A percentile compares a stretch with the other conserved stretches of the same genome.
phyloP scores from a whole-genome alignment of 1,284 basidiomycete genomes.

The Melanopsichium pennsylvanicum region DNA sequence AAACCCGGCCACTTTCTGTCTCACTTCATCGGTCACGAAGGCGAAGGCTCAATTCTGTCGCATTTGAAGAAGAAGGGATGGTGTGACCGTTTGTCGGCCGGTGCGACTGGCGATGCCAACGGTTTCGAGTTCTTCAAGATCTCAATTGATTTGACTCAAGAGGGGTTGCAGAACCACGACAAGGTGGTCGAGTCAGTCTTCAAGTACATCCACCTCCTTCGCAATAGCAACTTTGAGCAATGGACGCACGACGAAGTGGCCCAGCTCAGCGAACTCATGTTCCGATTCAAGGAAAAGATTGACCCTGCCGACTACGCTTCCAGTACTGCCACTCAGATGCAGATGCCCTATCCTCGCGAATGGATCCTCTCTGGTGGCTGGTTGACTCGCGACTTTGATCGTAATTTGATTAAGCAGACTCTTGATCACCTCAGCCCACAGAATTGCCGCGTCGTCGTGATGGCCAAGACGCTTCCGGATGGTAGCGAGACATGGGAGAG shows the following conservation, averaged over 20 bases:
- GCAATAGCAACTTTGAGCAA: slow-evolving; percentile 73
- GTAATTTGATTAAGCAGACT: slow-evolving; percentile 73
- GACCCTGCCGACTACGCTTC: slow-evolving; percentile 82
- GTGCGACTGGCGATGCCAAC: slow-evolving; percentile 74
- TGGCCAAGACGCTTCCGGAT: slow-evolving; percentile 71
- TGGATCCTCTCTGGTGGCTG: slow-evolving; percentile 79
- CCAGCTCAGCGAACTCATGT: slow-evolving; percentile 78
- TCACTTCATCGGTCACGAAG: slow-evolving; percentile 95
- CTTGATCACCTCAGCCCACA: slow-evolving; percentile 74
- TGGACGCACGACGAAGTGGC: slow-evolving; percentile 83
- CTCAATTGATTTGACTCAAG: slow-evolving; percentile 79
- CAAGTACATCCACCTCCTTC: slow-evolving; percentile 88
- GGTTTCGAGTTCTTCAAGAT: slow-evolving; percentile 91
- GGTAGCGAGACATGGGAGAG: slow-evolving; percentile 53
- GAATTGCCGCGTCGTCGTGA: slow-evolving; percentile 77
- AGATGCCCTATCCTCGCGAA: slow-evolving; percentile 81
- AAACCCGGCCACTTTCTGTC: slow-evolving; percentile 82
- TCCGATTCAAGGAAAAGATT: slow-evolving; percentile 87
- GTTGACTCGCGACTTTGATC: slow-evolving; percentile 81
- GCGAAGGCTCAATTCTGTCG: slow-evolving; percentile 88
- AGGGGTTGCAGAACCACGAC: slow-evolving; percentile 87
- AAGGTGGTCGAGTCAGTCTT: slow-evolving; percentile 78
- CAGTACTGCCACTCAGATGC: slow-evolving; percentile 78
- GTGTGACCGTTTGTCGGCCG: slow-evolving; percentile 81
- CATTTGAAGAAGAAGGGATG: slow-evolving; percentile 92